These are phyloP conservation scores for Phaeosphaeria sp. DNA, from an alignment of 2,329 filamentous ascomycete species.

Conservation along the genomic window DNA sequence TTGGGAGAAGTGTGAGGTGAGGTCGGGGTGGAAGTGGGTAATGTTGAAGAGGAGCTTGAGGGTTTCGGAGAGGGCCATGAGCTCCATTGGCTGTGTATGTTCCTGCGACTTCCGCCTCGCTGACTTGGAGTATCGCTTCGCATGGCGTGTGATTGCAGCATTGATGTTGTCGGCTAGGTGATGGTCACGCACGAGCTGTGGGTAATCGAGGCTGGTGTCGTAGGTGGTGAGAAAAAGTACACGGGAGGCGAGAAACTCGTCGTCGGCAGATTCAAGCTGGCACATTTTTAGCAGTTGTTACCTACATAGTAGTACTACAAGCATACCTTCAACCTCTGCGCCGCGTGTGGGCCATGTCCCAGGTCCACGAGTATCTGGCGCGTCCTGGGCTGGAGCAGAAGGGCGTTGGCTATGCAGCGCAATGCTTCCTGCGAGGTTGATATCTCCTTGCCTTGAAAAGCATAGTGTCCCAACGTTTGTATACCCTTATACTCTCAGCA, in stretches of 20 bases:
- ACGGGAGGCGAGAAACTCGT: constrained; percentile 84
- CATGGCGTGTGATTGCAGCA: constrained; percentile 73
- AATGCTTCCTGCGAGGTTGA: constrained; percentile 73
- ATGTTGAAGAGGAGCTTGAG: constrained; percentile 91
- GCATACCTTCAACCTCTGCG: constrained; percentile 68
- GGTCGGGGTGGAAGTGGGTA: constrained; percentile 73
- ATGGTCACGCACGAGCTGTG: constrained; percentile 69
- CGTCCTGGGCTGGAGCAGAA: constrained; percentile 72
- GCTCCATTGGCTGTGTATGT: constrained; percentile 66
- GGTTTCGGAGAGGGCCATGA: constrained; percentile 82
- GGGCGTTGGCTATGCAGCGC: constrained; percentile 82
- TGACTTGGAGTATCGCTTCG: constrained; percentile 52
- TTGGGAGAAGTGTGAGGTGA: constrained; percentile 67
- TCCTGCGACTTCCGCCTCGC: constrained; percentile 30
- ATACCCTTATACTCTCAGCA: constrained; percentile 67
- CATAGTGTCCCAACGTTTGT: constrained; percentile 72
- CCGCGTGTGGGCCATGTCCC: constrained; percentile 70
- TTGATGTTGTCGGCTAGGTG: constrained; percentile 72
- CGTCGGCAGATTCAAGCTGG: constrained; percentile 73
- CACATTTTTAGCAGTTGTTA: constrained; percentile 5
- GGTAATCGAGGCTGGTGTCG: constrained; percentile 71
- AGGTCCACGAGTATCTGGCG: constrained; percentile 77
- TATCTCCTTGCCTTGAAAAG: constrained; percentile 69
- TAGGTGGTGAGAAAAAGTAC: constrained; percentile 84
- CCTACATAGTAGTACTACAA: neutral